Percentiles rank a stretch among this genome's conserved stretches.
Conservation (phyloP, 352 stramenopile genomes). For the Phytophthora cajani region DNA sequence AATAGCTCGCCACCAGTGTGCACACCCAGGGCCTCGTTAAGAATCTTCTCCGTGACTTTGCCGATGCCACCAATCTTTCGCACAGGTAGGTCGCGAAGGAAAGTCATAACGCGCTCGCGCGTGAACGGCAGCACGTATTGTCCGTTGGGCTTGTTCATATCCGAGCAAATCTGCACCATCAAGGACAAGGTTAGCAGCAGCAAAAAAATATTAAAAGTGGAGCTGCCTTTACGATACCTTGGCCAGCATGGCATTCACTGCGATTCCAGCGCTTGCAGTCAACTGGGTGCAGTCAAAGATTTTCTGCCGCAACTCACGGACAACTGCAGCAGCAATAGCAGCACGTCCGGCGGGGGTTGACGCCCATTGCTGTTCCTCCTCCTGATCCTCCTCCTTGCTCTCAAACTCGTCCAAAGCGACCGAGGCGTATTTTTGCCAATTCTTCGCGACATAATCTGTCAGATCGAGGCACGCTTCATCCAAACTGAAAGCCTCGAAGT, state of each 20-base stretch:
- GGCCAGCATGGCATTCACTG: slow-evolving; percentile 92
- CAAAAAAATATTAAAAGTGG: not conserved
- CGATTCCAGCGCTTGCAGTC: slow-evolving; percentile 94
- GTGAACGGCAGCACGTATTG: slow-evolving; percentile 92
- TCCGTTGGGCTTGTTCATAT: slow-evolving; percentile 97
- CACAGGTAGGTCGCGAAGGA: slow-evolving; percentile 88
- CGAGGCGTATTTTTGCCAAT: slow-evolving; percentile 60
- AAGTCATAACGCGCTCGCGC: slow-evolving; percentile 79
- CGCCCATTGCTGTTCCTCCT: slow-evolving; percentile 7
- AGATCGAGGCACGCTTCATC: slow-evolving; percentile 97
- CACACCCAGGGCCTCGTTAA: slow-evolving; percentile 82
- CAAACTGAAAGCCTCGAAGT: slow-evolving; percentile 91
- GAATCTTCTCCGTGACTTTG: slow-evolving; percentile 95
- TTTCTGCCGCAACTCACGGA: slow-evolving; percentile 84
- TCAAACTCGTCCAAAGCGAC: slow-evolving; percentile 12
- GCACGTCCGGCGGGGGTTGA: slow-evolving; percentile 22
- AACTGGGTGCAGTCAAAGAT: slow-evolving; percentile 91
- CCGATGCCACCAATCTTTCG: slow-evolving; percentile 96
- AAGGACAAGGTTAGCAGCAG: slow-evolving; percentile 8
- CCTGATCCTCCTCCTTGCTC: slow-evolving; percentile 13
- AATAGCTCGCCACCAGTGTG: slow-evolving; percentile 87
- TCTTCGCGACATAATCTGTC: slow-evolving; percentile 81
- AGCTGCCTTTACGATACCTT: slow-evolving; percentile 67
- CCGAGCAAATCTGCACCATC: slow-evolving; percentile 86
- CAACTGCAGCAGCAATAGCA: slow-evolving; percentile 61